Base-by-base conservation (phyloP, 768 basidiomycete genomes). In the Boletus vermiculosoides region DNA sequence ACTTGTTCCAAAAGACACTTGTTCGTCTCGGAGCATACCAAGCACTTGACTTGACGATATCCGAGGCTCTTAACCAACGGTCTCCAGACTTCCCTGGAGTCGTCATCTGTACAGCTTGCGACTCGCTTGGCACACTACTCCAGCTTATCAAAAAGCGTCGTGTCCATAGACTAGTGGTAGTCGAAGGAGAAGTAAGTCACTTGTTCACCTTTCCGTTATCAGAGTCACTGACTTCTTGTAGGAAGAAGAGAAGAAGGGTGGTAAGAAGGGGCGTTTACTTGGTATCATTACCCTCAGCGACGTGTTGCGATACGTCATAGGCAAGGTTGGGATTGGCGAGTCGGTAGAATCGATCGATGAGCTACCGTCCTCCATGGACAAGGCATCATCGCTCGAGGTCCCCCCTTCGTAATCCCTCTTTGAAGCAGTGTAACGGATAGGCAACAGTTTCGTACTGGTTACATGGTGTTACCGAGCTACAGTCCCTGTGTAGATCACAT, bases 21-120 rank as follows among this genome's bases (percentile, higher is more conserved):
- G 94, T 99, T 42, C 87, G 94, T 39, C 82, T 93, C 45, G 95
- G 95, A 44, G 92, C 89, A 25, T 99, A 98, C 72, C 93, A 95
- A 70, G 86, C 92, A n/a, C 83, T 99, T 18, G 96, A 98, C 74
- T 78, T 97, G 55, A 98, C 90, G 20, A 91, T 99, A 63, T 85
- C 86, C 37, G 90, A 96, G 73, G 97, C 97, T 2, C 81, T 99
- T 48, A 87, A 86, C 60, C 91, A 95, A 68, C 89, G 97, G 16
- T 89, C 93, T 15, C 83, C 91, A 9, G 96, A 98, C 73, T 99
- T 99, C 71, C 92, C 94, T 9, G 97, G 97, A 15, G 95, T 98
- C 8, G 92, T 98, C 52, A 90, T 96, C 20, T 98, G 97, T 70
- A 93, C 92, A 0, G 92, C 93, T 1, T 82, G 86, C 2, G 96